A percentile compares a stretch with the other conserved stretches of the same genome.
Conservation (phyloP, 176 grass and related monocot genomes). For the Zizania latifolia region DNA sequence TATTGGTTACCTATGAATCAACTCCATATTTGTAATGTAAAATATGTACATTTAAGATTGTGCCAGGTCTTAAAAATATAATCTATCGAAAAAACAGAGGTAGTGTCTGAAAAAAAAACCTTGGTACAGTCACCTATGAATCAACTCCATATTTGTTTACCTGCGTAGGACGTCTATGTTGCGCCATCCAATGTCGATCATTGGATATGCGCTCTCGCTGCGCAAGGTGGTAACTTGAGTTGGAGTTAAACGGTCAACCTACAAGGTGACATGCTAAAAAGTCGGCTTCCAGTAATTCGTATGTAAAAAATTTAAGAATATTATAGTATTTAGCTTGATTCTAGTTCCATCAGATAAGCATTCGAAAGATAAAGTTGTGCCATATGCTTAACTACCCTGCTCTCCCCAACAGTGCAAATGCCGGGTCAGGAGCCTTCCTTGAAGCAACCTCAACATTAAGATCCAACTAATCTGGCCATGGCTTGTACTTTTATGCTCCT, state of each 20-base stretch:
- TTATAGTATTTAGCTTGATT: no score
- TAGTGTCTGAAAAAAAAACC: slow-evolving; percentile 2
- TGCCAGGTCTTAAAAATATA: no score
- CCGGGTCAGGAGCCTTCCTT: slow-evolving; percentile 8
- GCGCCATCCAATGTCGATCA: slow-evolving; percentile 21
- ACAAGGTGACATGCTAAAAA: no score
- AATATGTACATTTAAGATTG: no score
- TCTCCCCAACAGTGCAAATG: background rate
- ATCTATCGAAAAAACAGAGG: no score
- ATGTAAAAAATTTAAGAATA: no score
- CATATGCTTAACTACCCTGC: background rate
- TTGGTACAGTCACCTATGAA: background rate
- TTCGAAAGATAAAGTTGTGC: no score
- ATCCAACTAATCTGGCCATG: background rate
- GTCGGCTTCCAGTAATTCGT: no score
- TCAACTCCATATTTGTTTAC: background rate
- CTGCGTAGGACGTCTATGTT: background rate
- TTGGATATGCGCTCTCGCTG: background rate
- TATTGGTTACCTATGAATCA: no score
- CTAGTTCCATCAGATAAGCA: no score
- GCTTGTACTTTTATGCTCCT: background rate
- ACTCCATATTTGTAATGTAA: no score
- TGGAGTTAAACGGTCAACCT: background rate
- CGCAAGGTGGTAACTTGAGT: background rate
- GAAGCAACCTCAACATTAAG: no score